These are phyloP conservation scores for Penicillium aurantiogriseum DNA, from an alignment of 2,329 filamentous ascomycete genomes.

Conservation along the genomic window DNA sequence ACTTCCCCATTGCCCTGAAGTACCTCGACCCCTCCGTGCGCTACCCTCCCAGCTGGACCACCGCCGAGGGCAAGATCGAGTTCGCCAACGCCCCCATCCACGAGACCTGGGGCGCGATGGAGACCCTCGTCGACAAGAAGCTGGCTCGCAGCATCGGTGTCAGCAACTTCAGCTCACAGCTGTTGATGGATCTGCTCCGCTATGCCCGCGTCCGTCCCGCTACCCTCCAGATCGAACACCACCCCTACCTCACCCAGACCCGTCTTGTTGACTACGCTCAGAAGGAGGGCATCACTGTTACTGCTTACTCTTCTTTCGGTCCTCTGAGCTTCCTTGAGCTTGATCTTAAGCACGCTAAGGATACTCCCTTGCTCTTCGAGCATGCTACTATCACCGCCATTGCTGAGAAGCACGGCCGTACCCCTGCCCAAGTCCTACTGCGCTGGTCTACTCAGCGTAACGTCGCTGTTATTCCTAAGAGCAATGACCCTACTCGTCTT, in stretches of 20 bases:
- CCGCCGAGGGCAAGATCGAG: constrained; percentile 62
- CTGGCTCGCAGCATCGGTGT: constrained; percentile 74
- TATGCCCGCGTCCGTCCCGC: constrained; percentile 73
- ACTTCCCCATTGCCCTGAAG: constrained; percentile 84
- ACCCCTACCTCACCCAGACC: constrained; percentile 79
- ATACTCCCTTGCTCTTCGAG: constrained; percentile 68
- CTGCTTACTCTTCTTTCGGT: constrained; percentile 82
- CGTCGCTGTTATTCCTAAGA: constrained; percentile 81
- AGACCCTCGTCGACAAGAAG: constrained; percentile 66
- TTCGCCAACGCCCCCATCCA: constrained; percentile 69
- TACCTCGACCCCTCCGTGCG: constrained; percentile 76
- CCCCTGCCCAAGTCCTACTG: constrained; percentile 76
- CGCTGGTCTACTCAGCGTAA: constrained; percentile 84
- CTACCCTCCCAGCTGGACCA: constrained; percentile 76
- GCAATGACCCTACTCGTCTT: constrained; percentile 52
- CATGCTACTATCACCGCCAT: constrained; percentile 63
- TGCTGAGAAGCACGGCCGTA: constrained; percentile 68
- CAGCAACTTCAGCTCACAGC: constrained; percentile 76
- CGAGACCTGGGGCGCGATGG: constrained; percentile 81
- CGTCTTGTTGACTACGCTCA: constrained; percentile 69
- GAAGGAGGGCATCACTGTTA: constrained; percentile 69
- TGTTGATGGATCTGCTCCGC: constrained; percentile 75
- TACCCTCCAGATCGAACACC: constrained; percentile 84
- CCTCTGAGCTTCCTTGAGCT: constrained; percentile 77
- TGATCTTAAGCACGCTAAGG: constrained; percentile 65